Evolutionary conservation across 768 basidiomycete genomes (phyloP).

Genomic region (Termitomyces sp.): DNA sequence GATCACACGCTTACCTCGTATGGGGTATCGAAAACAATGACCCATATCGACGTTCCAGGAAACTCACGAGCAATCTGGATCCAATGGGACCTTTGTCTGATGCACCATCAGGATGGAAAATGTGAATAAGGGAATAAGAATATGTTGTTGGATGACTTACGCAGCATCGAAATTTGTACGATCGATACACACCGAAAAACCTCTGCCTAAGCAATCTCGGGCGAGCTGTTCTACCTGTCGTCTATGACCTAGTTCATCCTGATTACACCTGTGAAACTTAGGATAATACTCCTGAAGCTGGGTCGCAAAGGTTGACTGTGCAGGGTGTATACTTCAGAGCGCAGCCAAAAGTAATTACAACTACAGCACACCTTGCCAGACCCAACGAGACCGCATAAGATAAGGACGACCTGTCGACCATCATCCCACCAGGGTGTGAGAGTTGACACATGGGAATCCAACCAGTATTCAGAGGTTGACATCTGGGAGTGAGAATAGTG

Average conservation of each 20-base stretch:
- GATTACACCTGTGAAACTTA: slow-evolving; percentile 65
- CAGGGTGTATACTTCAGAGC: slow-evolving; percentile 1
- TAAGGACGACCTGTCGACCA: slow-evolving; percentile 47
- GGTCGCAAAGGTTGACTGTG: slow-evolving; percentile 63
- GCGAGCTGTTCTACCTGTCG: slow-evolving; percentile 59
- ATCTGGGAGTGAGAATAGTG: neutral
- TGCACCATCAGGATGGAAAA: neutral
- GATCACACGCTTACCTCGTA: slow-evolving; percentile 50
- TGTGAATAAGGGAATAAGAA: neutral
- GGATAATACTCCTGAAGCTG: slow-evolving; percentile 60
- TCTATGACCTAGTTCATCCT: slow-evolving; percentile 73
- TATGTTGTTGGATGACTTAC: slow-evolving; percentile 34
- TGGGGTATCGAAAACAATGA: slow-evolving; percentile 74
- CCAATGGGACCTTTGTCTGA: slow-evolving; percentile 71
- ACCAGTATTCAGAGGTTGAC: slow-evolving; percentile 16
- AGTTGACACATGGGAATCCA: slow-evolving; percentile 10
- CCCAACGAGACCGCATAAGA: slow-evolving; percentile 69
- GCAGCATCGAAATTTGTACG: slow-evolving; percentile 67
- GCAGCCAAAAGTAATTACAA: neutral
- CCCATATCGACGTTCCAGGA: slow-evolving; percentile 59
- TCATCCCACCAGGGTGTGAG: slow-evolving; percentile 19
- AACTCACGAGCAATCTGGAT: slow-evolving; percentile 65
- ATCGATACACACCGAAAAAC: slow-evolving; percentile 75
- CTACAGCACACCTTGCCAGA: slow-evolving; percentile 57
- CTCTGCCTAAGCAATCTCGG: slow-evolving; percentile 42